phyloP scores from a whole-genome alignment of 257 asterid genomes.

The Perilla frutescens region DNA sequence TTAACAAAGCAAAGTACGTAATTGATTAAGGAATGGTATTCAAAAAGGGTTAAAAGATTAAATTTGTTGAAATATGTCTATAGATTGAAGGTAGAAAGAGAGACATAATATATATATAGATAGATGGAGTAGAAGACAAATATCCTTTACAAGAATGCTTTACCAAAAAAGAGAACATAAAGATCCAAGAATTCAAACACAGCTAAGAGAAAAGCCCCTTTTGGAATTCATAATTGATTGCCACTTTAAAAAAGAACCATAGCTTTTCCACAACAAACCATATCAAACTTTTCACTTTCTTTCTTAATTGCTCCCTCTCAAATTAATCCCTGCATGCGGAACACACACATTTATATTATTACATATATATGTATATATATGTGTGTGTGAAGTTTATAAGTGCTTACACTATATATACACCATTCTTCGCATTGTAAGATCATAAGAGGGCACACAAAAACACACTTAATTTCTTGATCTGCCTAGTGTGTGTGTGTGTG shows the following conservation, averaged over 20 bases:
- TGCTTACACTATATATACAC: conserved; percentile 22
- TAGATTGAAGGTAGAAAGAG: conserved; percentile 26
- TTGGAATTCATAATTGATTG: conserved; percentile 27
- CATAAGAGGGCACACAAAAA: neutral
- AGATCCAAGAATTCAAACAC: conserved; percentile 43
- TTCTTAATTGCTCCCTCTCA: conserved; percentile 30
- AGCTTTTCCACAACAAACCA: conserved; percentile 40
- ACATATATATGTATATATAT: neutral
- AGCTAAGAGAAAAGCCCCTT: conserved; percentile 38
- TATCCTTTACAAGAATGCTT: conserved; percentile 43
- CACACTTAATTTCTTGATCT: conserved; percentile 7
- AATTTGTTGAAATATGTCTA: neutral
- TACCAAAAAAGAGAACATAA: conserved; percentile 44
- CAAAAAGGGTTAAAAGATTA: neutral
- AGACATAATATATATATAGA: neutral
- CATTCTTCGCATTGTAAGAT: neutral
- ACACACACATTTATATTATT: neutral
- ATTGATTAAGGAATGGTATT: too few relatives aligned
- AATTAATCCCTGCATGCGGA: conserved; percentile 50
- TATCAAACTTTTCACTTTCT: conserved; percentile 25
- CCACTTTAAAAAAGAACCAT: conserved; percentile 40
- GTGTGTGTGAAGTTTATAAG: neutral
- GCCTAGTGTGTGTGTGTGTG: conserved; percentile 16
- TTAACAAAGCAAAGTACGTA: too few relatives aligned
- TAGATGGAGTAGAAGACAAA: conserved; percentile 33